Evolutionary conservation across 441 rosid species (phyloP), one percentile per base, ranked within the genome.

Genomic region (Adansonia rubrostipa): DNA sequence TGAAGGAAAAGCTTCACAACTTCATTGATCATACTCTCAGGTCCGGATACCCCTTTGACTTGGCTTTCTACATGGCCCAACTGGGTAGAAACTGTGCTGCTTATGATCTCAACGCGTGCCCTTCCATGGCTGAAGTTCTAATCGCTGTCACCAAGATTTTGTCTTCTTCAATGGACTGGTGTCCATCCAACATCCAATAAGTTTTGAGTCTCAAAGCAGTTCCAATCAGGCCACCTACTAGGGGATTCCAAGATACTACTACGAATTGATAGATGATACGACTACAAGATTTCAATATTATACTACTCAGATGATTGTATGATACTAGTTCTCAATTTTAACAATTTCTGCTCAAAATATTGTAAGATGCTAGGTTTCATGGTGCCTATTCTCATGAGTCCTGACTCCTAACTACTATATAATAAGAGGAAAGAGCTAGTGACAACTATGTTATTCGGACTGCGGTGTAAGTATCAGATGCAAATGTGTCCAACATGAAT

Each of bases 101-200:
- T 6, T 65, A 28, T 54, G 93, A 93, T 81, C 83, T 90, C 69
- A 90, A 92, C 77, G 82, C 85, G 47, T 93, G 99, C 3, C 91
- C 91, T 3, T 76, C 85, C 3, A 80, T 91, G 22, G 28, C 88
- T 4, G 89, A 93, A 54, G 91, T 87, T 70, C 48, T 88, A 51
- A 40, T 77, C 50, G 87, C 84, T 36, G 80, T 92, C 17, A 90
- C 91, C 63, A 93, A 88, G 92, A 91, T 93, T 48, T 85, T 86
- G 1, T 93, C 96, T 5, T 90, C 97, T 5, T 84, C 93, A 0
- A 36, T 86, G 3, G 95, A 92, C 79, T 93, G 97, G 98, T 96
- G 93, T 84, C 97, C 98, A 40, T 89, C 98, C 17, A 85, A 90
- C 64, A 88, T 85, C 8, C 78, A 24, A 24, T 24, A 24, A 24